Conservation (phyloP, 331 rosid species). For the Malus hybrid region DNA sequence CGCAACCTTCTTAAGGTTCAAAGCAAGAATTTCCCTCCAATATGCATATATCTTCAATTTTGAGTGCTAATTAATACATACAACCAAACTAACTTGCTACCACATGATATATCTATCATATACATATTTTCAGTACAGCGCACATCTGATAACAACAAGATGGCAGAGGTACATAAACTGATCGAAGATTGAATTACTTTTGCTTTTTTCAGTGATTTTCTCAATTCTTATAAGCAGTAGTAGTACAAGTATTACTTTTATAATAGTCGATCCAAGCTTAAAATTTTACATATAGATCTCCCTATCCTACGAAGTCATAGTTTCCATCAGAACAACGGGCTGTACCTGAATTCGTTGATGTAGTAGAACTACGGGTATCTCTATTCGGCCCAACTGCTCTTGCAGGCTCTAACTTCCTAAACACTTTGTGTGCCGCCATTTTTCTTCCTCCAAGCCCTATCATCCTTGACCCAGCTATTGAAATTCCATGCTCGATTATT, state of each 20-base stretch:
- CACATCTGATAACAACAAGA: background rate
- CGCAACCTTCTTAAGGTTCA: background rate
- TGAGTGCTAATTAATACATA: background rate
- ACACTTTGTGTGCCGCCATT: conserved; percentile 20
- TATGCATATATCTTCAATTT: conserved; percentile 2
- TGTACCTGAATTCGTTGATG: conserved; percentile 21
- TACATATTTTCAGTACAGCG: too few relatives aligned
- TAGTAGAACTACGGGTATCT: background rate
- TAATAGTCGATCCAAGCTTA: background rate
- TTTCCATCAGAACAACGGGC: conserved; percentile 19
- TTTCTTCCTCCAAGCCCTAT: conserved; percentile 42
- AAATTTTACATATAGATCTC: conserved; percentile 26
- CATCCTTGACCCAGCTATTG: conserved; percentile 23
- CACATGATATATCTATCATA: background rate
- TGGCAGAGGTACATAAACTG: background rate
- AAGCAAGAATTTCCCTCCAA: background rate
- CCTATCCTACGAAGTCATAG: conserved; percentile 30
- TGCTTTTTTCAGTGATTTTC: background rate
- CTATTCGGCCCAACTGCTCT: background rate
- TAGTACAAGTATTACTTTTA: background rate
- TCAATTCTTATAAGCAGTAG: conserved; percentile 18
- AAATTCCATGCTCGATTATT: background rate
- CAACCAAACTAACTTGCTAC: background rate
- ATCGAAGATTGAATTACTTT: background rate
- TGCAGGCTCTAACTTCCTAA: conserved; percentile 4